These are phyloP conservation scores for Phytophthora lateralis DNA, from an alignment of 352 stramenopile species.

Conservation along the genomic window DNA sequence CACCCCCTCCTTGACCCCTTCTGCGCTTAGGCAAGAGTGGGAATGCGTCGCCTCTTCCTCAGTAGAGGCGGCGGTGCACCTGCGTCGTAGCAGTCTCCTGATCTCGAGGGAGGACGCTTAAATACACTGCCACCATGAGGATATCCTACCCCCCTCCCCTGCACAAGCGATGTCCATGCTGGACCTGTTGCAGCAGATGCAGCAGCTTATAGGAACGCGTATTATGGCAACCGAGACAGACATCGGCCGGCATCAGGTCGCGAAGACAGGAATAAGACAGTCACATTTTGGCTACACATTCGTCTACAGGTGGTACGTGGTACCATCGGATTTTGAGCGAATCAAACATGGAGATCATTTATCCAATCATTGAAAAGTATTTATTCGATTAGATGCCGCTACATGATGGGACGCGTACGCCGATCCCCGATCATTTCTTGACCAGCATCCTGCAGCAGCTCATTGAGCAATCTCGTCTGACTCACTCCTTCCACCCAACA, in stretches of 20 bases:
- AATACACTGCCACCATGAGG: slow-evolving; percentile 6
- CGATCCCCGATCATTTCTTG: slow-evolving; percentile 17
- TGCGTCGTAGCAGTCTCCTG: slow-evolving; percentile 4
- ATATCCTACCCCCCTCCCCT: slow-evolving; percentile 22
- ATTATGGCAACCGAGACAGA: background rate
- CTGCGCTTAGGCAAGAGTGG: slow-evolving; percentile 14
- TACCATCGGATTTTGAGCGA: slow-evolving; percentile 1
- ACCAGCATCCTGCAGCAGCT: slow-evolving; percentile 13
- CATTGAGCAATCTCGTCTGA: slow-evolving; percentile 16
- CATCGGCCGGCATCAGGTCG: background rate
- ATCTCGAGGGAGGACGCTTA: slow-evolving; percentile 11
- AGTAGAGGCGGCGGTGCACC: background rate
- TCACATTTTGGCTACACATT: slow-evolving; percentile 19
- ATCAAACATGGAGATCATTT: slow-evolving; percentile 4
- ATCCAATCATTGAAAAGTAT: background rate
- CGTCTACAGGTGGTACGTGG: slow-evolving; percentile 1
- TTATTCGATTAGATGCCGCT: slow-evolving; percentile 10
- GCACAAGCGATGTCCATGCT: slow-evolving; percentile 8
- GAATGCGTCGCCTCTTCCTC: slow-evolving; percentile 27
- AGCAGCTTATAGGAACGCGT: background rate
- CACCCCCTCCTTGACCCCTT: slow-evolving; percentile 17
- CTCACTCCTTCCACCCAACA: slow-evolving; percentile 2
- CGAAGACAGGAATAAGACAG: slow-evolving; percentile 13
- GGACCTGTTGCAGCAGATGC: background rate
- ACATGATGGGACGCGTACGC: slow-evolving; percentile 22